Conservation (phyloP, 169 alveolate genomes). For the Toxoplasma gondii region DNA sequence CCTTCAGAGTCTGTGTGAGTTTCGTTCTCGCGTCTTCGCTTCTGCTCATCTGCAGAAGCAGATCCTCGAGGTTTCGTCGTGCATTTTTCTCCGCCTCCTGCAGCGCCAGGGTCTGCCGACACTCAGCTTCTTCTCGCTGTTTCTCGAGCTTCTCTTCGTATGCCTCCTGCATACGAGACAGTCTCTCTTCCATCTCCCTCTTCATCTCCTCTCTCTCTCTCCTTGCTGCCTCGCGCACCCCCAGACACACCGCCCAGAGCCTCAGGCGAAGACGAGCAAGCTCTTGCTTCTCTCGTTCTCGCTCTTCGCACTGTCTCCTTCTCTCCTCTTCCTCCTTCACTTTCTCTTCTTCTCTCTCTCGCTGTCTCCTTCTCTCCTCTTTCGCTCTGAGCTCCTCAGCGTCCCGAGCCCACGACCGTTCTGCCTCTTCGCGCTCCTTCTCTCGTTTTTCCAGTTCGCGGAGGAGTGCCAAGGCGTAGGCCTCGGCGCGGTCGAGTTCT, state of each 20-base stretch:
- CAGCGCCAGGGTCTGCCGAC: neutral
- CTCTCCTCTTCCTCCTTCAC: neutral
- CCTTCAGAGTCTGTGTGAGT: neutral
- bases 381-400: neutral
- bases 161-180: neutral
- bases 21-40: neutral
- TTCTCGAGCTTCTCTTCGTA: neutral
- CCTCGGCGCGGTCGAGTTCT: neutral
- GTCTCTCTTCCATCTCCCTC: neutral
- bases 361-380: neutral
- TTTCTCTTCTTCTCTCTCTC: neutral
- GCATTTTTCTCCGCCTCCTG: slow-evolving; percentile 14
- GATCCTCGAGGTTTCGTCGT: neutral
- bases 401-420: neutral
- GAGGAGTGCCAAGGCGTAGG: neutral
- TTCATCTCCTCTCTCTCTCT: neutral
- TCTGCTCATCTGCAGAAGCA: neutral
- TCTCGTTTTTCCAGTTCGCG: neutral
- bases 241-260: neutral
- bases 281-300: neutral
- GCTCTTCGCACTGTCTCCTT: neutral
- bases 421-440: neutral
- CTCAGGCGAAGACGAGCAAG: neutral
- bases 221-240: neutral
- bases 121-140: neutral